These are phyloP conservation scores for Zizania latifolia DNA, from an alignment of 176 grass and related monocot genomes.

Conservation along the genomic window DNA sequence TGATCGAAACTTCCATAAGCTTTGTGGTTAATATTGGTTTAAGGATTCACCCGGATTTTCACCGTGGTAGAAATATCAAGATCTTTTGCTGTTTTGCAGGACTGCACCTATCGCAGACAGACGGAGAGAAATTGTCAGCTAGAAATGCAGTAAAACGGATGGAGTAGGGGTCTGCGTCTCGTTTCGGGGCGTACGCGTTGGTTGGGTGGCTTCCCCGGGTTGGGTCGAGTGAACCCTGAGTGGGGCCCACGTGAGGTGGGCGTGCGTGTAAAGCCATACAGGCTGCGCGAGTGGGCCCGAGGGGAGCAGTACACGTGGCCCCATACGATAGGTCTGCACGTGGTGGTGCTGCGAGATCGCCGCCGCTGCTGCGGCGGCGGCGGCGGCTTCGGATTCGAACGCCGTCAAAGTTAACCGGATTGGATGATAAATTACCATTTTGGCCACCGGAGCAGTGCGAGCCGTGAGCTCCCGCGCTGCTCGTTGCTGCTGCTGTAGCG, in stretches of 20 bases:
- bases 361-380: conserved; percentile 33
- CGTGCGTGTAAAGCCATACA: conserved; percentile 36
- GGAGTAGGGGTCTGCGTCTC: no score
- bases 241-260: conserved; percentile 8
- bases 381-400: conserved; percentile 50
- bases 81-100: no score
- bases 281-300: not conserved
- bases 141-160: not conserved
- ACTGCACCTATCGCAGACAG: no score
- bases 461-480: no score
- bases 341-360: conserved; percentile 27
- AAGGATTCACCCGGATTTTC: no score
- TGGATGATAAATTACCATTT: conserved; percentile 20
- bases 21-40: no score
- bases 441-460: not conserved
- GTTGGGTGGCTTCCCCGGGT: not conserved
- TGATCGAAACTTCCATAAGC: no score
- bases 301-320: not conserved
- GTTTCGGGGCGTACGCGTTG: no score
- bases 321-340: conserved; percentile 28
- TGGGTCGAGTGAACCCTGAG: not conserved
- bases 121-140: no score
- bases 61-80: no score
- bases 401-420: conserved; percentile 57
- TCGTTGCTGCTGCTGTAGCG: not conserved